A percentile compares a stretch with the other conserved stretches of the same genome.
phyloP scores from a whole-genome alignment of 805 yeast genomes.

The Starmerella sp. region DNA sequence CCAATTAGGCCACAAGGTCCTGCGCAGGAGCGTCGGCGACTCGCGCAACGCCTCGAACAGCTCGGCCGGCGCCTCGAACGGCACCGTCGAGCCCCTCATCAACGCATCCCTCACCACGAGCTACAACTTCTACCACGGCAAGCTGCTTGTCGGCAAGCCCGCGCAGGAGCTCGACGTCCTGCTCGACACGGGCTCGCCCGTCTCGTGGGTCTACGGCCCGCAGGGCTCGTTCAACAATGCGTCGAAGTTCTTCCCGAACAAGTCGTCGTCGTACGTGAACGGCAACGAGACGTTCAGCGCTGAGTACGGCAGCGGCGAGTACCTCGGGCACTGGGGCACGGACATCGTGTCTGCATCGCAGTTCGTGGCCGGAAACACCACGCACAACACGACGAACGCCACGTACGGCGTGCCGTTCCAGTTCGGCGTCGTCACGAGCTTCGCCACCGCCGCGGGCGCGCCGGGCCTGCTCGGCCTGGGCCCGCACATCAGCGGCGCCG shows the following conservation, averaged over 20 bases:
- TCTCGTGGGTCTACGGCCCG: conserved; percentile 38
- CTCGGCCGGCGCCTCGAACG: background rate
- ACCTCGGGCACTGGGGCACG: conserved; percentile 27
- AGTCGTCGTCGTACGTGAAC: conserved; percentile 27
- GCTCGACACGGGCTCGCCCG: conserved; percentile 42
- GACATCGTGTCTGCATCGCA: conserved; percentile 24
- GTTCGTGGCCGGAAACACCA: conserved; percentile 11
- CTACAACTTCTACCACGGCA: conserved; percentile 30
- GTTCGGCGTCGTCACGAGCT: conserved; percentile 26
- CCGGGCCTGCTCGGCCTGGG: conserved; percentile 25
- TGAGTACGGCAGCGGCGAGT: conserved; percentile 30
- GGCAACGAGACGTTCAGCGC: conserved; percentile 33
- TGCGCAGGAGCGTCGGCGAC: background rate
- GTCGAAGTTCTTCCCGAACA: conserved; percentile 23
- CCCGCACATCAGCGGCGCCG: conserved; percentile 23
- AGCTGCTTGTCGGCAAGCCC: conserved; percentile 35
- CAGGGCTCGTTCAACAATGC: conserved; percentile 25
- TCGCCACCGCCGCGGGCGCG: conserved; percentile 20
- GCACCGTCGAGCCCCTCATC: conserved; percentile 14
- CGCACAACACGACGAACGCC: conserved; percentile 3
- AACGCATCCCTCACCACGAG: conserved; percentile 22
- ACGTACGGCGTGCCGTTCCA: conserved; percentile 19
- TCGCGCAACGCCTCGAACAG: background rate
- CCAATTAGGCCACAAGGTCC: background rate
- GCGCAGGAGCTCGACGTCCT: conserved; percentile 34